A percentile compares a stretch with the other conserved stretches of the same genome.
Evolutionary conservation across 768 basidiomycete genomes (phyloP).

Genomic region (Plicaturopsis crispa): DNA sequence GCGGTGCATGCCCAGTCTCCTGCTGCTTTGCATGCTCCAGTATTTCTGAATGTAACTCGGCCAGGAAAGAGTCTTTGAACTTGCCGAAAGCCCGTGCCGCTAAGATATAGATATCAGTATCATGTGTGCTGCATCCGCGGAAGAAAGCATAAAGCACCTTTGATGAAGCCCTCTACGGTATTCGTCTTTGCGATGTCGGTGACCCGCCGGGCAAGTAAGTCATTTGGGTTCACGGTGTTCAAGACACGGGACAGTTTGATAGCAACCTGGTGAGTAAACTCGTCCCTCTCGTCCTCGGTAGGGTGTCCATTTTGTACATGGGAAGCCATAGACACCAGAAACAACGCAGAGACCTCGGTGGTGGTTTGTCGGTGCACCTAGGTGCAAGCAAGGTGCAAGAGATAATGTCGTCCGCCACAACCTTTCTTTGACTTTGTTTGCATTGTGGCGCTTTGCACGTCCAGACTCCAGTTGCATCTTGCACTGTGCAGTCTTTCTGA

Average conservation of each 20-base stretch:
- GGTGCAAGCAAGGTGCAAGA: too few species aligned
- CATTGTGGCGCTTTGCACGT: too few species aligned
- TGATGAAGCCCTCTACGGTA: slow-evolving; percentile 52
- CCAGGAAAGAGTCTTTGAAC: slow-evolving; percentile 72
- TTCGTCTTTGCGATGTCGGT: slow-evolving; percentile 75
- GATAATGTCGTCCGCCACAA: too few species aligned
- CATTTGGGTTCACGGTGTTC: slow-evolving; percentile 79
- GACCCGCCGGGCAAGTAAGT: slow-evolving; percentile 70
- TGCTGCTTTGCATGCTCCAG: slow-evolving; percentile 64
- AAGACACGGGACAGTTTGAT: slow-evolving; percentile 76
- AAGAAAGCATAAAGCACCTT: slow-evolving; percentile 36
- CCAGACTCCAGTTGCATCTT: too few species aligned
- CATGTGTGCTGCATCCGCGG: not conserved
- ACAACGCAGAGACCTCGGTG: too few species aligned
- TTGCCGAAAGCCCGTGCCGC: slow-evolving; percentile 82
- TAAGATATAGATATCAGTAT: slow-evolving; percentile 15
- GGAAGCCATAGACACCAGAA: too few species aligned
- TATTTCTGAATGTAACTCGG: slow-evolving; percentile 76
- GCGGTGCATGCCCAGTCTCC: slow-evolving; percentile 40
- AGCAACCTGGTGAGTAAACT: slow-evolving; percentile 63
- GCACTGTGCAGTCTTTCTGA: too few species aligned
- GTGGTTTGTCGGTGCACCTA: too few species aligned
- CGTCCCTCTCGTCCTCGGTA: too few species aligned
- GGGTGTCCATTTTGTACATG: too few species aligned
- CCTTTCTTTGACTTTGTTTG: too few species aligned